Conservation (phyloP, 192 early-diverging fungal species). For the Dispira parvispora region DNA sequence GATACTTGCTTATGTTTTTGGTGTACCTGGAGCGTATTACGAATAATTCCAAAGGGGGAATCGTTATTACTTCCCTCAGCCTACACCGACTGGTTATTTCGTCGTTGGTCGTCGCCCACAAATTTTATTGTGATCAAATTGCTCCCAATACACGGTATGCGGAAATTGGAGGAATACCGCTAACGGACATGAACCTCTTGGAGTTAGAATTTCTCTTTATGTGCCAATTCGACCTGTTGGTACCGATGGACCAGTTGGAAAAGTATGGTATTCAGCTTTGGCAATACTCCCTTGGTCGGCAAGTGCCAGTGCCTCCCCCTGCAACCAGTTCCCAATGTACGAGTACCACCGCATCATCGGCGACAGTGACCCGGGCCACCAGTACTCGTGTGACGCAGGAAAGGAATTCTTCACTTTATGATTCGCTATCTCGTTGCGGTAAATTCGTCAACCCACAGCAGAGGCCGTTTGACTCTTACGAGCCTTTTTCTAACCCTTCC, state of each 20-base stretch:
- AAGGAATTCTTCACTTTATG: too few relatives aligned
- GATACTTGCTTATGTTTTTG: slow-evolving; percentile 44
- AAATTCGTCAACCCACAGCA: too few relatives aligned
- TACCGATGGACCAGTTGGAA: slow-evolving; percentile 41
- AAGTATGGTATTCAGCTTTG: slow-evolving; percentile 41
- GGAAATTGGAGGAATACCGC: slow-evolving; percentile 54
- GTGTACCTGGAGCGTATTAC: slow-evolving; percentile 58
- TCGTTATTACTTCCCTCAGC: slow-evolving; percentile 45
- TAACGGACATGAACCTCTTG: slow-evolving; percentile 52
- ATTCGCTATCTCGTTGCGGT: too few relatives aligned
- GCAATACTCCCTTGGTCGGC: neutral
- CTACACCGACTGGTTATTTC: slow-evolving; percentile 54
- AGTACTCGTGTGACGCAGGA: too few relatives aligned
- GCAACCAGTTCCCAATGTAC: too few relatives aligned
- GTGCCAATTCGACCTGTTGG: slow-evolving; percentile 48
- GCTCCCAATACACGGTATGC: slow-evolving; percentile 59
- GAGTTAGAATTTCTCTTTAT: slow-evolving; percentile 61
- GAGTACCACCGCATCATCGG: too few relatives aligned
- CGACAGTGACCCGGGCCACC: too few relatives aligned
- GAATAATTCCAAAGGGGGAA: slow-evolving; percentile 12
- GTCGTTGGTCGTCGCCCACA: slow-evolving; percentile 51
- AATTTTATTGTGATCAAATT: slow-evolving; percentile 59
- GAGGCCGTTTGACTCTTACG: too few relatives aligned
- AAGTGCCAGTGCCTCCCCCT: neutral
- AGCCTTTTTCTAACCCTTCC: too few relatives aligned